Evolutionary conservation across 306 rosid genomes (phyloP), one percentile per base, ranked within the genome.

Genomic region (Urtica urens): DNA sequence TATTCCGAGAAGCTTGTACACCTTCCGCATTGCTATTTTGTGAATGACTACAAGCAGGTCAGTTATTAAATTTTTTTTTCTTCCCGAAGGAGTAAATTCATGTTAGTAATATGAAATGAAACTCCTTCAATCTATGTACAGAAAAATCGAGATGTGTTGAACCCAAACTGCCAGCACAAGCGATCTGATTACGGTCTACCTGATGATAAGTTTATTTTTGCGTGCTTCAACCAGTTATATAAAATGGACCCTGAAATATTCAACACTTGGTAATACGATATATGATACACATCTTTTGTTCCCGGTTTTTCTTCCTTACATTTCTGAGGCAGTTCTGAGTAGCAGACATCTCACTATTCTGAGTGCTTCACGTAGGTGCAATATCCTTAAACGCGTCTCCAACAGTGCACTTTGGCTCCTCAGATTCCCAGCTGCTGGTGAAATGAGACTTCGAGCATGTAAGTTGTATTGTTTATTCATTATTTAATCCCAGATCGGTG

Each of bases 211-310:
- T 88, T 88, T 61, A 70, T 88, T 59, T 88, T 88, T 67, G 99
- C 96, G 39, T 79, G 96, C 77, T 92, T 92, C 76, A 92, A 85
- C 63, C 99, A 92, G 67, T 70, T 92, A 38, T 92, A 92, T 82
- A 92, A 92, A 72, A 92, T 92, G 99, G 99, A 92, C 74, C 99
- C 99, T 35, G 99, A 92, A 59, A 85, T 92, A 57, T 79, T 85
- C 44, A 71, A 67, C 62, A 61, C 94, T 51, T 92, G 99, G 99
- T 92, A 92, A 73, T 49, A 42, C 46, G 39, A 17, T 49, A 53
- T 50, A 17, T n/a, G n/a, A n/a, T n/a, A n/a, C n/a, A n/a, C n/a
- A n/a, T n/a, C n/a, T n/a, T n/a, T n/a, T n/a, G n/a, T n/a, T n/a
- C n/a, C n/a, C n/a, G n/a, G n/a, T 21, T 45, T 45, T 54, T 38